Conservation (phyloP, 2,329 filamentous ascomycete species). For the Mycosphaerella sp. region DNA sequence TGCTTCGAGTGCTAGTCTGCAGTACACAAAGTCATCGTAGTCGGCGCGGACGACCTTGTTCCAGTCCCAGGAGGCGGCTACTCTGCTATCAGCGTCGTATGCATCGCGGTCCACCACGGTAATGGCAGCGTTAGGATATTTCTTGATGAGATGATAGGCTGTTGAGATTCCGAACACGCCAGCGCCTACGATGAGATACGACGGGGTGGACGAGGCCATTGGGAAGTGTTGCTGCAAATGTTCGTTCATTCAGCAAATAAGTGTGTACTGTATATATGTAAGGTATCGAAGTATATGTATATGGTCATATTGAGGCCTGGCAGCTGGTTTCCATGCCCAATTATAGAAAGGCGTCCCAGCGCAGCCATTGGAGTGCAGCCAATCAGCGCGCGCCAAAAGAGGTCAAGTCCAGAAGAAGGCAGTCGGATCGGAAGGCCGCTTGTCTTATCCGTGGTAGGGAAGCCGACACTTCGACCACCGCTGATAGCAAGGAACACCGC, state of each 20-base stretch:
- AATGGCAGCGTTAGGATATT: slow-evolving; percentile 38
- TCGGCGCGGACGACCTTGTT: slow-evolving; percentile 68
- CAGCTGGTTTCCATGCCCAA: slow-evolving; percentile 10
- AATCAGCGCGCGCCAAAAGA: slow-evolving; percentile 1
- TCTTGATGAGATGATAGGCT: slow-evolving; percentile 44
- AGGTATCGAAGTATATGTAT: no score
- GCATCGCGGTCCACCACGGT: slow-evolving; percentile 39
- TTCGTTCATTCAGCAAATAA: no score
- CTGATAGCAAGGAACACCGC: background rate
- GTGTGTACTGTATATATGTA: no score
- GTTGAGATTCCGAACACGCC: slow-evolving; percentile 52
- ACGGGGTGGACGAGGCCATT: slow-evolving; percentile 14
- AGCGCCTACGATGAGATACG: slow-evolving; percentile 34
- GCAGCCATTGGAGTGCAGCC: background rate
- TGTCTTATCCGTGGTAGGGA: slow-evolving; percentile 2
- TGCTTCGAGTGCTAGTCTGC: slow-evolving; percentile 58
- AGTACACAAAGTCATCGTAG: slow-evolving; percentile 60
- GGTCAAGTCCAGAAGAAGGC: slow-evolving; percentile 1
- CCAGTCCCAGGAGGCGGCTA: slow-evolving; percentile 65
- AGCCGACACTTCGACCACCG: background rate
- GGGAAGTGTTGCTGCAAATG: background rate
- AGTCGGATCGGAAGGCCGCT: slow-evolving; percentile 2
- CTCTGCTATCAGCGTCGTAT: slow-evolving; percentile 30
- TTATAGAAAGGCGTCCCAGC: slow-evolving; percentile 8
- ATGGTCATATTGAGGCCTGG: no score